Base-by-base conservation (phyloP, 2,329 filamentous ascomycete species). In the Leptographium radiaticola region DNA sequence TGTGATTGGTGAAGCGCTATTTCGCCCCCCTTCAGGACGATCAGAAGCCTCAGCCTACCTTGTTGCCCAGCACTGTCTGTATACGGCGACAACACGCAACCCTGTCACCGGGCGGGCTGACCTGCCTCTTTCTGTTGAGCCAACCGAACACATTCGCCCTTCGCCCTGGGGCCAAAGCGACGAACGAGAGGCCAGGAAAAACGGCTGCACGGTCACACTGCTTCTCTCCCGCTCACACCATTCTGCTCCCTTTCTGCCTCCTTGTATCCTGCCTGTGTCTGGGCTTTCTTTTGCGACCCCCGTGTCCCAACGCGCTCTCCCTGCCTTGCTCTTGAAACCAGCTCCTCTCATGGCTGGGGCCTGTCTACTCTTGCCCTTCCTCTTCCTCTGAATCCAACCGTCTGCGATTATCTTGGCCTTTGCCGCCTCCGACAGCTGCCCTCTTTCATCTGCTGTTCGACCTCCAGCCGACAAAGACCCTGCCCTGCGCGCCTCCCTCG, bases 1-100 rank as follows among this genome's bases (percentile, higher is more conserved):
- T 53, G 43, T 59, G 45, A 51, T 48, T 43, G 18, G 44, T 40
- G 52, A 51, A 43, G 9, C 39, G 16, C 42, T 7, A 8, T 36
- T 50, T 39, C 12, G n/a, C n/a, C 18, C 18, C 25, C 12, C 45
- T 20, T 20, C 12, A 30, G n/a, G 45, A 33, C n/a, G 20, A 36
- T 25, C n/a, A 16, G 30, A 48, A 11, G 42, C 20, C 42, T 44
- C 20, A 15, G 25, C 20, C 43, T 16, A 45, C 43, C 34, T 43
- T 20, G 10, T 20, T 1, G 45, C 36, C 31, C 11, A n/a, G 16
- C 30, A 18, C 30, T 34, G 30, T 30, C 44, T 47, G 16, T 12
- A 33, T 13, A 33, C 31, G 31, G 33, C 46, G 33, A 34, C 33
- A 30, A 36, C 33, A 48, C 30, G 34, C 31, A 38, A 11, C 46